These are phyloP conservation scores for Penicillium samsonianum DNA, from an alignment of 495 filamentous ascomycete species.

Conservation along the genomic window DNA sequence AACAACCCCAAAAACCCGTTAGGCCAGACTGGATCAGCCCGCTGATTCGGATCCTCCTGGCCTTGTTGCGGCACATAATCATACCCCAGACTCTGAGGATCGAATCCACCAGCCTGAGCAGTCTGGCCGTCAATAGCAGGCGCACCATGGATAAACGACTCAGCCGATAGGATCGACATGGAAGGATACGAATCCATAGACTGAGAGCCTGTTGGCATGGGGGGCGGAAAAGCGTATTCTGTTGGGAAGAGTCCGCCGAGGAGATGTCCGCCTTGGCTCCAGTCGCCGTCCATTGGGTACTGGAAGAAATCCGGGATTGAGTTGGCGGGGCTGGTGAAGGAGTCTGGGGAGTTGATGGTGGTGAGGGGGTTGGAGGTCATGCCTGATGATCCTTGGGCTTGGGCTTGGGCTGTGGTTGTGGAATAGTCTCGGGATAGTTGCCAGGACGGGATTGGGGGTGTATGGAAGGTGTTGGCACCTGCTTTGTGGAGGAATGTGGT, in stretches of 20 bases:
- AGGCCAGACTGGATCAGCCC: constrained; percentile 15
- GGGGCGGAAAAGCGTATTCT: constrained; percentile 12
- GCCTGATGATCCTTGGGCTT: constrained; percentile 4
- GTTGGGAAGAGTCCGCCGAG: constrained; percentile 33
- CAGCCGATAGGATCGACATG: constrained; percentile 23
- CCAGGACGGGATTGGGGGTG: constrained; percentile 13
- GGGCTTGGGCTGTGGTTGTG: constrained; percentile 8
- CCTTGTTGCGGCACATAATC: constrained; percentile 1
- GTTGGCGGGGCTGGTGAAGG: constrained; percentile 19
- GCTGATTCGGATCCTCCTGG: constrained; percentile 12
- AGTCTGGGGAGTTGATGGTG: constrained; percentile 25
- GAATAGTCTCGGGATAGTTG: constrained; percentile 18
- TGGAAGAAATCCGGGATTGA: constrained; percentile 41
- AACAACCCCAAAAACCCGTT: constrained; percentile 27
- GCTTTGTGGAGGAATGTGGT: constrained; percentile 6
- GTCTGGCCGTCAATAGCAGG: constrained; percentile 2
- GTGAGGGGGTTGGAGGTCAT: neutral
- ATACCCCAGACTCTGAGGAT: constrained; percentile 9
- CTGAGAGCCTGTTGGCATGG: neutral
- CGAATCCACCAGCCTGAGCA: neutral
- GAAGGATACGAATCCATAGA: neutral
- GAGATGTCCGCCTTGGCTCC: constrained; percentile 37
- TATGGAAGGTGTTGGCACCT: neutral
- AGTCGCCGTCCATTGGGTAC: constrained; percentile 40
- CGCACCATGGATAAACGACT: constrained; percentile 23